Base-by-base conservation (phyloP, 768 basidiomycete species). In the Multifurca ochricompacta region DNA sequence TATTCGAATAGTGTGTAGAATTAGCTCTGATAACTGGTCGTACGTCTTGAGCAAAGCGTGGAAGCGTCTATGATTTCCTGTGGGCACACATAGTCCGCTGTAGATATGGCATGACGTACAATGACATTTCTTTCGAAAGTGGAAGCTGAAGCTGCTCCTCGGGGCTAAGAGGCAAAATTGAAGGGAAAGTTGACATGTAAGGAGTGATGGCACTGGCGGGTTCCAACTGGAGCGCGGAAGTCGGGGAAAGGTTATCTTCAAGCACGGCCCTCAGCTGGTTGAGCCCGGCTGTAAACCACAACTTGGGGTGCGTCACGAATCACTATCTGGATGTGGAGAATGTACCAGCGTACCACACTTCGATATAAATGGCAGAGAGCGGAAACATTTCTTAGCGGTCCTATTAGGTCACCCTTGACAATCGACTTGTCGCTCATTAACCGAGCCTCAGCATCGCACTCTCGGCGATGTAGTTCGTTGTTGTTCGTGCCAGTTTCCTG, bases 1-100 rank as follows among this genome's bases (percentile, higher is more conserved):
- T 49, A 90, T 80, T 32, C 93, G 81, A 28, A 97, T 81, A 5
- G 88, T 92, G 65, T 87, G 85, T 37, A 97, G 72, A 45, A 96
- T 84, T 53, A 94, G 78, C 63, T 87, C 83, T 8, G 89, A 85
- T 6, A 98, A 76, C 61, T 95, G 92, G 35, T 87, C 84, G 63
- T 92, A 97, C 2, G 93, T 95, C 70, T 86, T 83, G 37, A 94
- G 73, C 41, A 98, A 74, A 0, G 92, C 89, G 66, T 94, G 86
- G 70, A 92, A 96, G 28, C 92, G 91, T 56, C 95, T 95, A 60
- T 3, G 58, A 39, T 21, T 25, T 55, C 34, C 40, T n/a, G 16
- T 56, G 43, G 48, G 51, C 39, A 45, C 16, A 61, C 87, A 85
- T 66, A 80, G 73, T 85, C 88, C 89, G 56, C 87, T 87, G 36